Evolutionary conservation across 208 protist species (phyloP).

Genomic region (Leishmania braziliensis): DNA sequence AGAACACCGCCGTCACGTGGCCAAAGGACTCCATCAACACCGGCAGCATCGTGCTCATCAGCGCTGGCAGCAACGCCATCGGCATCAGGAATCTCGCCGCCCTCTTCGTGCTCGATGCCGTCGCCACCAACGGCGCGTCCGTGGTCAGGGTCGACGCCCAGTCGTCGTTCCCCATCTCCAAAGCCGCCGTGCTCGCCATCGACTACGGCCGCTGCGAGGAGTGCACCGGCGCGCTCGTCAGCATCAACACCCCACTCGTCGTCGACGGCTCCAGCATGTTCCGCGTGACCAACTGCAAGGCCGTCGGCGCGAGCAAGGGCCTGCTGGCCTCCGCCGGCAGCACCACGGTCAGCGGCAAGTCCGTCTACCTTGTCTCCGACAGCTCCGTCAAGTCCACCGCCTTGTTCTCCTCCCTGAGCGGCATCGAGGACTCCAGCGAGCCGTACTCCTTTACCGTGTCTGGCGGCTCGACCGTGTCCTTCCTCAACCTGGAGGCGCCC

Average conservation of each 20-base stretch:
- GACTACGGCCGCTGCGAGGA: constrained; percentile 13
- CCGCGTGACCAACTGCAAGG: constrained; percentile 10
- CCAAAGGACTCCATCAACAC: constrained; percentile 2
- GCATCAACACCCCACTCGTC: constrained; percentile 1
- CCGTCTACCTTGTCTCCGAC: constrained; percentile 18
- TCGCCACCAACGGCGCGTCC: constrained; percentile 16
- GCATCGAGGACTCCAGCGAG: background rate
- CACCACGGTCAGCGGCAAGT: constrained; percentile 1
- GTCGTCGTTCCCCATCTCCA: constrained; percentile 12
- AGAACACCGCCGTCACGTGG: constrained; percentile 20
- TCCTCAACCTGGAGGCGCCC: background rate
- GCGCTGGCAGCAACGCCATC: constrained; percentile 10
- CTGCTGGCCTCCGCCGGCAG: constrained; percentile 13
- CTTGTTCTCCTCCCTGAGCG: constrained; percentile 13
- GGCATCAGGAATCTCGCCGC: constrained; percentile 6
- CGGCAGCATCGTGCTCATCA: constrained; percentile 12
- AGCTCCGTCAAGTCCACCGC: background rate
- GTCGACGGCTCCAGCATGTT: constrained; percentile 20
- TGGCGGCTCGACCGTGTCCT: constrained; percentile 2
- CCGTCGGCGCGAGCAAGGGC: background rate
- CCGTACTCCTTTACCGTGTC: constrained; percentile 7
- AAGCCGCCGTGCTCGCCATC: constrained; percentile 11
- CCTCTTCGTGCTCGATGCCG: constrained; percentile 23
- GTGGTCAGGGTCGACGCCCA: constrained; percentile 8
- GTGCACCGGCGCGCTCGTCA: constrained; percentile 17